A percentile compares a stretch with the other conserved stretches of the same genome.
phyloP scores from a whole-genome alignment of 331 rosid genomes.

The Spiraea crenata region DNA sequence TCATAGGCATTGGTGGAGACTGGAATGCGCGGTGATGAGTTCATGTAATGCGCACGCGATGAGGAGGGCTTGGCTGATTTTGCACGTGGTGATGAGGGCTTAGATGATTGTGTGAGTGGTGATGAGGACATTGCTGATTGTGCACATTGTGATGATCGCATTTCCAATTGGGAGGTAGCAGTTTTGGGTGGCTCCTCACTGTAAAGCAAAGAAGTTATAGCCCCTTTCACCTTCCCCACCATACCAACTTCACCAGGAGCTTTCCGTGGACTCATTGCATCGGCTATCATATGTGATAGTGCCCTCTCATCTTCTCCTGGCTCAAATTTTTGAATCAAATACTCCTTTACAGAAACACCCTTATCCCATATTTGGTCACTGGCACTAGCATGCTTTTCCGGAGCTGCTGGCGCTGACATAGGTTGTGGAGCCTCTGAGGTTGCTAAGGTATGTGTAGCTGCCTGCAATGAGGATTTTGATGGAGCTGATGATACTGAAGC shows the following conservation, averaged over 20 bases:
- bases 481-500: constrained; percentile 13
- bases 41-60: neutral
- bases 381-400: constrained; percentile 23
- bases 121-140: constrained; percentile 23
- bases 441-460: constrained; percentile 25
- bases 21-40: constrained; percentile 32
- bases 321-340: constrained; percentile 68
- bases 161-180: constrained; percentile 22
- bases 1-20: constrained; percentile 39
- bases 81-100: constrained; percentile 10
- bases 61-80: constrained; percentile 16
- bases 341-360: constrained; percentile 79
- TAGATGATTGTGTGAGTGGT: constrained; percentile 13
- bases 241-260: constrained; percentile 59
- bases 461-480: neutral
- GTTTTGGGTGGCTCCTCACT: constrained; percentile 41
- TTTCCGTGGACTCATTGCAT: constrained; percentile 63
- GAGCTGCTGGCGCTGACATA: no score
- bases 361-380: constrained; percentile 56
- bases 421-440: constrained; percentile 14
- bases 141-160: constrained; percentile 17
- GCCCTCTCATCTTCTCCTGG: constrained; percentile 96
- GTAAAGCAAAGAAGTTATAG: constrained; percentile 72
- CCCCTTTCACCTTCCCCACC: constrained; percentile 74
- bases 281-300: constrained; percentile 72